Percentiles rank a stretch among this genome's conserved stretches.
Evolutionary conservation across 148 eudicot species (phyloP).

Genomic region (Rhododendron griersonianum): DNA sequence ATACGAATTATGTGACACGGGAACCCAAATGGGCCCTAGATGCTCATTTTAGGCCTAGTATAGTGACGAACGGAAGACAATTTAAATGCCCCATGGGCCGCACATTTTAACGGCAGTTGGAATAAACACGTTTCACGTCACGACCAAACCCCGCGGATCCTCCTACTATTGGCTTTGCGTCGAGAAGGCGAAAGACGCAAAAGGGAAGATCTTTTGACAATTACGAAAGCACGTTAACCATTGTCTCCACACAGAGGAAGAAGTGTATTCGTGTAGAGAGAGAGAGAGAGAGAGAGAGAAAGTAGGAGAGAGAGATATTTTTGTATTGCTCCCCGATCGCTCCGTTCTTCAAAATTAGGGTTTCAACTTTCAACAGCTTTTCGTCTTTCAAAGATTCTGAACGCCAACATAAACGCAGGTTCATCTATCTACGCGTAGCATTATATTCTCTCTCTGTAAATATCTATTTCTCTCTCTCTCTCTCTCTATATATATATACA

Average conservation of each 20-base stretch:
- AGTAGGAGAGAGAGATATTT: slow-evolving; percentile 5
- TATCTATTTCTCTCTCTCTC: background rate
- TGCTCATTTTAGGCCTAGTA: too few species aligned
- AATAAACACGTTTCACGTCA: background rate
- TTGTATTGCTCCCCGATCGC: slow-evolving; percentile 12
- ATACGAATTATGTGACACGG: too few species aligned
- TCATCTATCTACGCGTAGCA: background rate
- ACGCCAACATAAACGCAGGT: background rate
- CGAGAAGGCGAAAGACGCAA: slow-evolving; percentile 1
- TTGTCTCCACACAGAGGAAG: background rate
- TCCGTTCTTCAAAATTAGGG: slow-evolving; percentile 10
- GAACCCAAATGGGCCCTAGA: too few species aligned
- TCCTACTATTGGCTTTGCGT: background rate
- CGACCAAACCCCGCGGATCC: background rate
- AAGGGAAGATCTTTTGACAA: background rate
- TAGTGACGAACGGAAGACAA: background rate
- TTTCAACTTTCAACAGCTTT: slow-evolving; percentile 1
- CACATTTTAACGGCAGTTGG: background rate
- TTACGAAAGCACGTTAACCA: background rate
- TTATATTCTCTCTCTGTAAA: background rate
- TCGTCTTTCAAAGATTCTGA: background rate
- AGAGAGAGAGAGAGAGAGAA: slow-evolving; percentile 1
- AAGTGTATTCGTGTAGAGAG: background rate
- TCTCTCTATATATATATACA: too few species aligned
- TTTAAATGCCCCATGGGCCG: background rate